phyloP scores from a whole-genome alignment of 2,329 filamentous ascomycete species.

The Periglandula ipomoeae region DNA sequence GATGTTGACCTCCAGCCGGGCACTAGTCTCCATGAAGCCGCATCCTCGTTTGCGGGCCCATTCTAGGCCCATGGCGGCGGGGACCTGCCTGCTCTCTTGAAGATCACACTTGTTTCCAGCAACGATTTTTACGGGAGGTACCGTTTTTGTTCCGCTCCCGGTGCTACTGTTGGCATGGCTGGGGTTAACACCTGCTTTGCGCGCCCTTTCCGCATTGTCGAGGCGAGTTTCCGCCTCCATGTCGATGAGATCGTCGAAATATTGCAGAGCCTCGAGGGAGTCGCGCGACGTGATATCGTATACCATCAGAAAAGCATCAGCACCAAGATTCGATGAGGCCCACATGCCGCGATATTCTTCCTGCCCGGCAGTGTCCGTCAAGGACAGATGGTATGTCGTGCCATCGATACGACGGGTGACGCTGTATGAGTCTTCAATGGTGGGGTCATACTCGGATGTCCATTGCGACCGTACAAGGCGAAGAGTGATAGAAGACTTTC shows the following conservation, averaged over 20 bases:
- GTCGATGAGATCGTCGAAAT: conserved; percentile 77
- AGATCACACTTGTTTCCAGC: conserved; percentile 83
- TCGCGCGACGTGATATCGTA: conserved; percentile 72
- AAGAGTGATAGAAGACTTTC: conserved; percentile 78
- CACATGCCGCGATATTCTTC: conserved; percentile 85
- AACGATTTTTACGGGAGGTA: conserved; percentile 71
- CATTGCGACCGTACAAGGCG: conserved; percentile 74
- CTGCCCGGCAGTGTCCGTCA: conserved; percentile 82
- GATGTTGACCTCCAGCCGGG: conserved; percentile 76
- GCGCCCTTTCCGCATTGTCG: conserved; percentile 50
- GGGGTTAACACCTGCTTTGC: conserved; percentile 30
- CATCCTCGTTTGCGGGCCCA: conserved; percentile 66
- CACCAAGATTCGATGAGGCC: conserved; percentile 67
- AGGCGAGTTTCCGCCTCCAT: conserved; percentile 66
- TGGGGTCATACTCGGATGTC: conserved; percentile 76
- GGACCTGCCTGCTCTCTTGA: conserved; percentile 57
- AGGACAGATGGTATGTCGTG: conserved; percentile 66
- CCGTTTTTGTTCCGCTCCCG: conserved; percentile 36
- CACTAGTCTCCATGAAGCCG: conserved; percentile 86
- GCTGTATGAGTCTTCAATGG: conserved; percentile 77
- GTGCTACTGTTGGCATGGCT: conserved; percentile 18
- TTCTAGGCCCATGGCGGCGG: conserved; percentile 62
- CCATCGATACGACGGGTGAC: conserved; percentile 75
- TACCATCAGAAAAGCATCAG: conserved; percentile 76
- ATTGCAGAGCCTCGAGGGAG: conserved; percentile 62